Base-by-base conservation (phyloP, 2,329 filamentous ascomycete species). In the Tetracladium maxilliforme region DNA sequence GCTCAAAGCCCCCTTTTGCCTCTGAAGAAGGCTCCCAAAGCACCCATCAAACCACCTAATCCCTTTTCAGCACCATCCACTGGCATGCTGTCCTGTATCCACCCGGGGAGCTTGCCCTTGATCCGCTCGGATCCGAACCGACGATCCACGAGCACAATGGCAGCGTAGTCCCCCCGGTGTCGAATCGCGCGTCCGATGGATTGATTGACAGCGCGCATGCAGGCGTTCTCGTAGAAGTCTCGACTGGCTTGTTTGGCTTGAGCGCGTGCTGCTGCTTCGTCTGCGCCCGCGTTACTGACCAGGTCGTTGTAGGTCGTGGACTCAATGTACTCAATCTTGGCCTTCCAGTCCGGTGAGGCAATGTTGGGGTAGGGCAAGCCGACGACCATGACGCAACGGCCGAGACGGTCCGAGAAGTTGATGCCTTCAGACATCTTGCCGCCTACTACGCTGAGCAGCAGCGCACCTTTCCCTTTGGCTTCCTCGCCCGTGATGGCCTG, bases 351-450 rank as follows among this genome's bases (percentile, higher is more conserved):
- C 2, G 84, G 74, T 7, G 79, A 83, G 37, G 80, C 70, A 26
- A 84, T 73, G 39, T 95, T 98, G 0, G 90, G 84, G 38, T 92
- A 98, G 0, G 90, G 90, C 4, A 98, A 56, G 0, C 90, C 90
- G 10, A 95, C 70, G n/a, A 95, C 78, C 10, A 92, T 58, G 7
- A 98, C 84, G 27, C 81, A 87, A 14, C 90, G 74, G 2, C 90
- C 90, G 1, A 98, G 70, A 4, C 66, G 63, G 51, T 98, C 86
- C 1, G 82, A 87, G 54, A 98, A 98, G 52, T 98, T 98, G 55
- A 98, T 98, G 35, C 90, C 90, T 52, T 98, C 90, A 30, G 82
- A 92, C 54, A 98, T 76, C 37, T 87, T 92, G 10, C 90, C 90
- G 27, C 87, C 87, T 4, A 98, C 77, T 4, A 98, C 86, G 27